Conservation (phyloP, 805 yeast species). For the Ogataea zsoltii region DNA sequence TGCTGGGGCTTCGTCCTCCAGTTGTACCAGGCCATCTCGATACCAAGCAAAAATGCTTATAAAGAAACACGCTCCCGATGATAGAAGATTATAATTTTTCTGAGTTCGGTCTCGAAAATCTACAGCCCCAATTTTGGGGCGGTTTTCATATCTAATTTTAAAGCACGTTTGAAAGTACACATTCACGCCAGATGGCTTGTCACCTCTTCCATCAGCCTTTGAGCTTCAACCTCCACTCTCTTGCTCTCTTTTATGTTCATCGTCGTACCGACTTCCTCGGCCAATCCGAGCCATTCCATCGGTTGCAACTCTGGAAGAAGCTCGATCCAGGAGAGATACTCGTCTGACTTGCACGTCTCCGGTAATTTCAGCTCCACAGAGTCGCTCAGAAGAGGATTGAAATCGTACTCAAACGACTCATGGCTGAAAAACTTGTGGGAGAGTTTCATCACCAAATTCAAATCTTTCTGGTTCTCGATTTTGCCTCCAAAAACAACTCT, state of each 20-base stretch:
- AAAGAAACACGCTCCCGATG: neutral
- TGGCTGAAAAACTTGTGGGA: constrained; percentile 40
- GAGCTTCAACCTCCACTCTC: constrained; percentile 6
- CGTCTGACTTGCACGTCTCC: constrained; percentile 40
- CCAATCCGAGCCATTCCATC: constrained; percentile 31
- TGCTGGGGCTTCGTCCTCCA: constrained; percentile 1
- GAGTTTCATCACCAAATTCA: constrained; percentile 34
- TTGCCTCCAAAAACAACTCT: constrained; percentile 70
- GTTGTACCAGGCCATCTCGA: constrained; percentile 1
- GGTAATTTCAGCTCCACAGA: constrained; percentile 42
- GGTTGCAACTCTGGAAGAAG: constrained; percentile 52
- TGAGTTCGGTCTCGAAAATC: neutral
- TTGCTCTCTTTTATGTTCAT: constrained; percentile 9
- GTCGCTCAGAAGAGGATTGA: constrained; percentile 40
- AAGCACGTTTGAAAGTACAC: too few species aligned
- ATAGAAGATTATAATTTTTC: neutral
- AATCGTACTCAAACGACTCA: constrained; percentile 42
- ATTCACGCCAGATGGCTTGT: neutral
- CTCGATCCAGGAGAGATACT: constrained; percentile 50
- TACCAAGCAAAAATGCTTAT: neutral
- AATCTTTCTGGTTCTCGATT: constrained; percentile 45
- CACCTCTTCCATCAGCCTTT: neutral
- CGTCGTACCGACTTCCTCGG: constrained; percentile 11
- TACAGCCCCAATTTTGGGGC: neutral
- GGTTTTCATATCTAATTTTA: neutral